phyloP scores from a whole-genome alignment of 495 filamentous ascomycete species.

The Bacidia rubella region DNA sequence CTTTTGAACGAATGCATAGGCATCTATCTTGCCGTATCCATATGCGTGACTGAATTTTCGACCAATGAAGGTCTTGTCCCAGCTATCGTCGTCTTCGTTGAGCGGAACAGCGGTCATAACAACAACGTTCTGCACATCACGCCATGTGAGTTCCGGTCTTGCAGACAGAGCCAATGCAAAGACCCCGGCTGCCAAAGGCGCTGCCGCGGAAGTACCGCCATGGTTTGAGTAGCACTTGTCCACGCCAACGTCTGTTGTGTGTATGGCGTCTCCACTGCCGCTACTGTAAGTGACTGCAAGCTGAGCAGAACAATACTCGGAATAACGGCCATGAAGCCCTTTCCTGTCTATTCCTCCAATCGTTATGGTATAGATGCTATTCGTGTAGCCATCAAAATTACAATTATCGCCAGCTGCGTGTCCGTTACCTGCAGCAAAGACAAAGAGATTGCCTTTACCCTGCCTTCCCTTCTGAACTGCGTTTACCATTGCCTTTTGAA shows the following conservation, averaged over 20 bases:
- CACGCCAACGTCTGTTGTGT: constrained; percentile 86
- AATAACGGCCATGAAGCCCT: constrained; percentile 80
- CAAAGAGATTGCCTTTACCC: constrained; percentile 81
- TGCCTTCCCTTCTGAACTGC: constrained; percentile 77
- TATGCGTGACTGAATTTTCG: constrained; percentile 84
- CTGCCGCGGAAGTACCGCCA: constrained; percentile 93
- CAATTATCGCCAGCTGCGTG: constrained; percentile 83
- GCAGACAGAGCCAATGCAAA: constrained; percentile 83
- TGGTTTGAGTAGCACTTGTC: constrained; percentile 66
- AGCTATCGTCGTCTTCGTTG: constrained; percentile 55
- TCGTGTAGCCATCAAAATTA: constrained; percentile 98
- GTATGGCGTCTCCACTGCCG: constrained; percentile 75
- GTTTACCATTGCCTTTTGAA: constrained; percentile 79
- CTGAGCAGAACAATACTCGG: constrained; percentile 89
- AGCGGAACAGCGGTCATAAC: constrained; percentile 74
- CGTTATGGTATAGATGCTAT: constrained; percentile 96
- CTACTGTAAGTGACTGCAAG: constrained; percentile 93
- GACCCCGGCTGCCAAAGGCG: constrained; percentile 79
- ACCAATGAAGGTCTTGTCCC: constrained; percentile 67
- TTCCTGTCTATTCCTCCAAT: constrained; percentile 85
- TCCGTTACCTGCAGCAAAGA: constrained; percentile 95
- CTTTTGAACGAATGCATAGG: constrained; percentile 69
- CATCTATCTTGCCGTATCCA: constrained; percentile 90
- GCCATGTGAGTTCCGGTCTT: constrained; percentile 80
- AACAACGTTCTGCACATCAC: constrained; percentile 86